Conservation (phyloP, 176 grass and related monocot genomes). For the Raddia distichophylla region DNA sequence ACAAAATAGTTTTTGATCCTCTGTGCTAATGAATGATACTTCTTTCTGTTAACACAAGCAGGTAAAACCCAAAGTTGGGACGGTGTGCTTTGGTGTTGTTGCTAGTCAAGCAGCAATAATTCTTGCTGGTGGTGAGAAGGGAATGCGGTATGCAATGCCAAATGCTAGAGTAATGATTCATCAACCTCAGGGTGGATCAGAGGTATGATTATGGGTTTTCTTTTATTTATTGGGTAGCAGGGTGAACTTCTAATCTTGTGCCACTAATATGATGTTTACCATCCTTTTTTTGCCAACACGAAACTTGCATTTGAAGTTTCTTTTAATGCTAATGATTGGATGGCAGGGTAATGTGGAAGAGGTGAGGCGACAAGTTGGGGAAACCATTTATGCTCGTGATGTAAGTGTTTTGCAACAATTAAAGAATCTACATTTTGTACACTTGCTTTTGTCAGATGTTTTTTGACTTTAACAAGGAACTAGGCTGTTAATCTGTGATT, state of each 20-base stretch:
- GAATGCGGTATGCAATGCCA: conserved; percentile 97
- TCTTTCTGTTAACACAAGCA: conserved; percentile 41
- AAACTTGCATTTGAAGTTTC: conserved; percentile 16
- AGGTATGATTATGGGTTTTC: conserved; percentile 53
- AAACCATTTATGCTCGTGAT: conserved; percentile 78
- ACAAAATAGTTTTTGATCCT: conserved; percentile 7
- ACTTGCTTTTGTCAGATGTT: conserved; percentile 22
- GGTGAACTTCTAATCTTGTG: background rate
- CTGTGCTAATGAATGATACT: conserved; percentile 18
- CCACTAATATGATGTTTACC: background rate
- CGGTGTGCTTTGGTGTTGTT: conserved; percentile 88
- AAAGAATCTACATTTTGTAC: conserved; percentile 13
- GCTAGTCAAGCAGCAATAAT: conserved; percentile 88
- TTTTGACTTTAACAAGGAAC: background rate
- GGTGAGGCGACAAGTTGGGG: conserved; percentile 71
- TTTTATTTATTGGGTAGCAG: conserved; percentile 1
- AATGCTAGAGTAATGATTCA: conserved; percentile 98
- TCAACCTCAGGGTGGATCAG: conserved; percentile 88
- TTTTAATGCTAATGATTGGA: conserved; percentile 28
- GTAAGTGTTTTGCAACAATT: conserved; percentile 38
- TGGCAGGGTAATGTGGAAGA: conserved; percentile 73
- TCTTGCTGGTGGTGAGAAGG: conserved; percentile 94
- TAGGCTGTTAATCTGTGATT: conserved; percentile 1
- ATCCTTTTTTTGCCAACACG: background rate
- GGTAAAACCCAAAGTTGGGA: conserved; percentile 96